These are phyloP conservation scores for Phylloporus arenicola DNA, from an alignment of 768 basidiomycete genomes.

Conservation along the genomic window DNA sequence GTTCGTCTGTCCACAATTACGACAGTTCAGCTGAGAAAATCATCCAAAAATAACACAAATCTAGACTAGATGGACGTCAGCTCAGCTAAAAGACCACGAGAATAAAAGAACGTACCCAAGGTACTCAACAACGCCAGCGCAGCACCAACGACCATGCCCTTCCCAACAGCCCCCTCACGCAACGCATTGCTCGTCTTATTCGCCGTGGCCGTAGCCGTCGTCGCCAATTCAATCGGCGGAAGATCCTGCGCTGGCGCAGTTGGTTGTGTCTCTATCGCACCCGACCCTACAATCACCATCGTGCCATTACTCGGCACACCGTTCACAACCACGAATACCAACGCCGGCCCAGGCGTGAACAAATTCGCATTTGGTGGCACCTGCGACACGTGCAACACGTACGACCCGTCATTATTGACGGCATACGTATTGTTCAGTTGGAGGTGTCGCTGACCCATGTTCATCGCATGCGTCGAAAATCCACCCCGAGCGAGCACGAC, in stretches of 20 bases:
- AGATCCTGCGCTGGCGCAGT: neutral
- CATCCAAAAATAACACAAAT: no score
- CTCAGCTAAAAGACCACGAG: no score
- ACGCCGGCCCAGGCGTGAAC: slow-evolving; percentile 83
- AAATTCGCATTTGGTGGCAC: slow-evolving; percentile 44
- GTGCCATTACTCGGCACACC: slow-evolving; percentile 62
- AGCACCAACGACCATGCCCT: neutral
- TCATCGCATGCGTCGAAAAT: no score
- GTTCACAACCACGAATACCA: slow-evolving; percentile 77
- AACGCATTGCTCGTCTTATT: neutral
- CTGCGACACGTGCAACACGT: no score
- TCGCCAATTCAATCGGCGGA: neutral
- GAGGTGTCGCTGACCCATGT: no score
- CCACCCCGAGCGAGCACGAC: no score
- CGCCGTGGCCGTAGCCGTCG: neutral
- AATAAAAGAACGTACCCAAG: neutral
- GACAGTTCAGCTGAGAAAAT: no score
- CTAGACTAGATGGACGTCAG: no score
- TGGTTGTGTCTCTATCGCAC: slow-evolving; percentile 52
- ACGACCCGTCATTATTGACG: no score
- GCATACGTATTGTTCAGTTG: no score
- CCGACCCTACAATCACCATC: slow-evolving; percentile 67
- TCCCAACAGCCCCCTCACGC: neutral
- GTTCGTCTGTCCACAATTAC: no score
- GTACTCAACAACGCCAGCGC: neutral